phyloP scores from a whole-genome alignment of 805 yeast species.

The Brettanomyces naardenensis region DNA sequence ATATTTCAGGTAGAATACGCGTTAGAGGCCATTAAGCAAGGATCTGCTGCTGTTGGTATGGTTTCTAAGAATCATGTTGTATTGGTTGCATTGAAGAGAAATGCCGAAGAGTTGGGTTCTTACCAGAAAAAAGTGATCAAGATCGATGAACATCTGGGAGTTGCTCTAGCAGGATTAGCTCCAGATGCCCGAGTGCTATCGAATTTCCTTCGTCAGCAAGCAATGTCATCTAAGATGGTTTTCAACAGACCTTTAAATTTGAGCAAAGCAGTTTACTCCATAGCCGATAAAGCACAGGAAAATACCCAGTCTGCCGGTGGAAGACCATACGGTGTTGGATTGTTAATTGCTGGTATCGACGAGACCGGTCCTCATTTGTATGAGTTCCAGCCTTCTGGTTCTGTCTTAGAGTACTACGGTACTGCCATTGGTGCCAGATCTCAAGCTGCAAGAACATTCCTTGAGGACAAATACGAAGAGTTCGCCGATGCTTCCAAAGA shows the following conservation, averaged over 20 bases:
- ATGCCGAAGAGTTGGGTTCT: constrained; percentile 95
- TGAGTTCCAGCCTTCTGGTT: constrained; percentile 96
- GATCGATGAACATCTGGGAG: constrained; percentile 89
- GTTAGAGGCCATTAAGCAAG: constrained; percentile 93
- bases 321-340: constrained; percentile 97
- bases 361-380: constrained; percentile 89
- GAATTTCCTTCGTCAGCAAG: constrained; percentile 83
- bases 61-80: constrained; percentile 84
- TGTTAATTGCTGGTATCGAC: constrained; percentile 83
- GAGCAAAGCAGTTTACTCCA: constrained; percentile 70
- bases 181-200: constrained; percentile 96
- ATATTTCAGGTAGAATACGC: constrained; percentile 89
- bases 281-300: constrained; percentile 95
- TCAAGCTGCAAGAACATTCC: constrained; percentile 94
- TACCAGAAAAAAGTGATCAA: constrained; percentile 90
- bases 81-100: constrained; percentile 87
- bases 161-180: constrained; percentile 94
- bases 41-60: constrained; percentile 93
- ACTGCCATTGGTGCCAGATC: constrained; percentile 98
- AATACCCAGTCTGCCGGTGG: constrained; percentile 95
- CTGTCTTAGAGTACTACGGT: constrained; percentile 83
- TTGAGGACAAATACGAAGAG: constrained; percentile 75
- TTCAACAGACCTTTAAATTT: constrained; percentile 81
- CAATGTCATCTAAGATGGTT: constrained; percentile 78
- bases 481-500: constrained; percentile 57